phyloP scores from a whole-genome alignment of 768 basidiomycete genomes.

The Boletus coccyginus region DNA sequence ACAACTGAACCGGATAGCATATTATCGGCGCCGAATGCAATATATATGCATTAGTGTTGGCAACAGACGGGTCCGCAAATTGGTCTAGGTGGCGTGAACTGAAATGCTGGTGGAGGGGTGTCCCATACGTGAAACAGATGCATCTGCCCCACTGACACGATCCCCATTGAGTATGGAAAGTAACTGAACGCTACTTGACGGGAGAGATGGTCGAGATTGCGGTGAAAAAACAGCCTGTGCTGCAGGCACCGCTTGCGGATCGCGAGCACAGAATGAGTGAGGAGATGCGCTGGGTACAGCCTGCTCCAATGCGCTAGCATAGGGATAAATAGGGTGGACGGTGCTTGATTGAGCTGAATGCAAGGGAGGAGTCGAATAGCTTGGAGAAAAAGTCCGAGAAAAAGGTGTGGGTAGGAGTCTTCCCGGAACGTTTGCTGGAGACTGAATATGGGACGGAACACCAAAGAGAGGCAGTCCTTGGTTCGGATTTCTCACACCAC shows the following conservation, averaged over 20 bases:
- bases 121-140: slow-evolving; percentile 7
- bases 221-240: slow-evolving; percentile 12
- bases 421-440: slow-evolving; percentile 5
- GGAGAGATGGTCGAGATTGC: slow-evolving; percentile 15
- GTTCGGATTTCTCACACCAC: slow-evolving; percentile 12
- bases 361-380: slow-evolving; percentile 18
- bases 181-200: slow-evolving; percentile 29
- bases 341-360: slow-evolving; percentile 9
- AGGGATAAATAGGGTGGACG: slow-evolving; percentile 14
- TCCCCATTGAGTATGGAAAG: slow-evolving; percentile 37
- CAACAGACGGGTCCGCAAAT: slow-evolving; percentile 1
- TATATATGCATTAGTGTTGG: slow-evolving; percentile 16
- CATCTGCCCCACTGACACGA: slow-evolving; percentile 9
- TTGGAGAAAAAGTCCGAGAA: slow-evolving; percentile 15
- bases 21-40: slow-evolving; percentile 14
- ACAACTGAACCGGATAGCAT: background rate
- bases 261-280: slow-evolving; percentile 9
- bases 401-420: slow-evolving; percentile 10
- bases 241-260: slow-evolving; percentile 11
- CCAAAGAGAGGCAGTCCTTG: slow-evolving; percentile 14
- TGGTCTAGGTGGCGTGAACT: slow-evolving; percentile 24
- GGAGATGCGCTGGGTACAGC: slow-evolving; percentile 3
- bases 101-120: slow-evolving; percentile 12
- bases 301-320: slow-evolving; percentile 9
- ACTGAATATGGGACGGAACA: background rate